Evolutionary conservation across 1,139 yeast genomes (phyloP), one percentile per base, ranked within the genome.

Genomic region (Magnusiomyces starmeri): DNA sequence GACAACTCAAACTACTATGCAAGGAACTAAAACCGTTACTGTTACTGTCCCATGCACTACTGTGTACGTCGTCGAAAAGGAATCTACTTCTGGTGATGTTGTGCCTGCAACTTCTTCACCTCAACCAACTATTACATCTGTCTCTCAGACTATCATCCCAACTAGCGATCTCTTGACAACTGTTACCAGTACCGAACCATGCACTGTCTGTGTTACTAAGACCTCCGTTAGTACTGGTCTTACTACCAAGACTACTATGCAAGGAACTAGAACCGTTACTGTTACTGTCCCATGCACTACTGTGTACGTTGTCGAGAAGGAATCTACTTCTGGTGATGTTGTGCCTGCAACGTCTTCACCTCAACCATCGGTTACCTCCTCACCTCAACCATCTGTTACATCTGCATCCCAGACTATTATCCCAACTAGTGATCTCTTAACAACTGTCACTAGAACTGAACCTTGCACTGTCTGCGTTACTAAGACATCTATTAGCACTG

Each of bases 271-370:
- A 22, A 26, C 35, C 14, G 35, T 42, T 14, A 42, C 45, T n/a
- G 45, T 42, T 14, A 42, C 45, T 26, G 45, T 25, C n/a, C 45
- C 45, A 7, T 42, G 45, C 14, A 27, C 34, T 14, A 42, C 45
- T n/a, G 35, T 42, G 9, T 32, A 32, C n/a, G 14, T 42, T 18
- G 45, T 42, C 14, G 26, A n/a, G 16, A 25, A 25, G 34, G 26
- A 25, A 4, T 42, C 45, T 14, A 9, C 21, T 3, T 9, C 21
- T 4, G 21, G 18, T 22, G 10, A 27, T 22, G 9, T 8, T 16
- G 16, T 22, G 14, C 6, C 21, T 39, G 14, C 24, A 14, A 20
- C 16, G 8, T 7, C n/a, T n/a, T n/a, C n/a, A n/a, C n/a, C 32
- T n/a, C n/a, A n/a, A n/a, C n/a, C n/a, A n/a, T n/a, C n/a, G n/a